Conservation (phyloP, 2,329 filamentous ascomycete species). For the Phaeomoniella chlamydospora region DNA sequence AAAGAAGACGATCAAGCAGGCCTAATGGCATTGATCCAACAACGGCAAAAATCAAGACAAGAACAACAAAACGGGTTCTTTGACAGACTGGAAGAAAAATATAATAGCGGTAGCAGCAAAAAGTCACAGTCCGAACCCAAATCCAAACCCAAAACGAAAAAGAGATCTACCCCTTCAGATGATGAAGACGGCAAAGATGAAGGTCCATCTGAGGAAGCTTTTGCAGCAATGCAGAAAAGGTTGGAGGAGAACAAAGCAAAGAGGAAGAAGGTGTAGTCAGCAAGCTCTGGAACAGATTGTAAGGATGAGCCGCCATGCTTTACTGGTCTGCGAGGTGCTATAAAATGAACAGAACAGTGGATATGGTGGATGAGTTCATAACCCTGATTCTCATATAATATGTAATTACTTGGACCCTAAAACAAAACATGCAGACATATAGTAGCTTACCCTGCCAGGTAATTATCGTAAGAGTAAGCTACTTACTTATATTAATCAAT, state of each 20-base stretch:
- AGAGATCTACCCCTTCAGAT: slow-evolving; percentile 2
- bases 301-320: no score
- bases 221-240: slow-evolving; percentile 9
- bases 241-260: slow-evolving; percentile 23
- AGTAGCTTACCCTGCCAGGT: no score
- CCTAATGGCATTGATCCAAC: slow-evolving; percentile 61
- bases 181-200: slow-evolving; percentile 7
- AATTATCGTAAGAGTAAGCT: no score
- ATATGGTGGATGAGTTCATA: no score
- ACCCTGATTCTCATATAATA: no score
- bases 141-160: slow-evolving; percentile 19
- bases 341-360: no score
- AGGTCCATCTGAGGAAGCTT: slow-evolving; percentile 24
- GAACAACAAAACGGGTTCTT: slow-evolving; percentile 42
- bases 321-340: no score
- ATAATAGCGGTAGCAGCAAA: slow-evolving; percentile 21
- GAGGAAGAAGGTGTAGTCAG: slow-evolving; percentile 33
- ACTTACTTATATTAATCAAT: no score
- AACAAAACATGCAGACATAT: no score
- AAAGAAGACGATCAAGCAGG: slow-evolving; percentile 19
- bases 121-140: not conserved
- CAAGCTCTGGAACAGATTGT: no score
- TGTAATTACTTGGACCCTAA: no score
- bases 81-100: slow-evolving; percentile 64
- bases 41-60: slow-evolving; percentile 50